Conservation (phyloP, 768 basidiomycete genomes). For the Russula ochroleuca region DNA sequence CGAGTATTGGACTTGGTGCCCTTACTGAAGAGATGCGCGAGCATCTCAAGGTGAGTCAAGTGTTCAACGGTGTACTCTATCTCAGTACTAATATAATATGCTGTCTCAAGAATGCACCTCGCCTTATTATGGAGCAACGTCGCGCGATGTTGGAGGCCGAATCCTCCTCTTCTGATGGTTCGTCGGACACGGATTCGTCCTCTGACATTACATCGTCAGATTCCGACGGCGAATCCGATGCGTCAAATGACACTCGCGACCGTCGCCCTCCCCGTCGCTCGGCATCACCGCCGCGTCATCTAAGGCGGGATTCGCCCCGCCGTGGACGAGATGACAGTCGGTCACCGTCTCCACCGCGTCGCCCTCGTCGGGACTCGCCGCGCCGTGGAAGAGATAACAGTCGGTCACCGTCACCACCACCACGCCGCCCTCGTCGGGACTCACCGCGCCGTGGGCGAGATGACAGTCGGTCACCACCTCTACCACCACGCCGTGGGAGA, state of each 20-base stretch:
- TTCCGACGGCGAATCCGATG: slow-evolving; percentile 38
- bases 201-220: slow-evolving; percentile 38
- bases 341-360: slow-evolving; percentile 26
- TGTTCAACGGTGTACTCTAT: not conserved
- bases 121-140: slow-evolving; percentile 90
- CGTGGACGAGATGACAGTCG: slow-evolving; percentile 27
- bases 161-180: slow-evolving; percentile 43
- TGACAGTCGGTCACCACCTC: slow-evolving; percentile 22
- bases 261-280: slow-evolving; percentile 33
- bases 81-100: slow-evolving; percentile 14
- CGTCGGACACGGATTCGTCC: slow-evolving; percentile 41
- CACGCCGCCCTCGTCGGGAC: slow-evolving; percentile 27
- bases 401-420: slow-evolving; percentile 22
- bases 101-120: slow-evolving; percentile 75
- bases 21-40: slow-evolving; percentile 97
- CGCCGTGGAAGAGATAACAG: slow-evolving; percentile 16
- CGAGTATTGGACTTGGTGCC: slow-evolving; percentile 84
- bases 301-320: slow-evolving; percentile 28
- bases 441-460: slow-evolving; percentile 18
- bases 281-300: slow-evolving; percentile 35
- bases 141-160: slow-evolving; percentile 78
- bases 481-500: too few relatives aligned
- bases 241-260: slow-evolving; percentile 36
- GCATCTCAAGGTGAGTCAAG: slow-evolving; percentile 71
- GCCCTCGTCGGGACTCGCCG: slow-evolving; percentile 27